These are phyloP conservation scores for Alternaria sp. DNA, from an alignment of 2,329 filamentous ascomycete genomes.

Conservation along the genomic window DNA sequence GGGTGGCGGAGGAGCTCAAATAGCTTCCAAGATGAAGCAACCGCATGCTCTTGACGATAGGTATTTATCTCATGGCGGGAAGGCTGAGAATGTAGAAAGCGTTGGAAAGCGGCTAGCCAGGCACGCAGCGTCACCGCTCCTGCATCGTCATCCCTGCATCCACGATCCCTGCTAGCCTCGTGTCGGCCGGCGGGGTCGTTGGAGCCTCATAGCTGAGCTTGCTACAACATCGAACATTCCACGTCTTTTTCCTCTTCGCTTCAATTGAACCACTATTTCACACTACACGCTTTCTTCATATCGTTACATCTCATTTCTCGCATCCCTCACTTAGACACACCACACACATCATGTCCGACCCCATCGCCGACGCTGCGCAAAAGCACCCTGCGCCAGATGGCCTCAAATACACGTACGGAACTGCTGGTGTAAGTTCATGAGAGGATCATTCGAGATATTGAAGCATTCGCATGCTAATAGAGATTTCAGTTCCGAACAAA, in stretches of 20 bases:
- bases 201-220: slow-evolving; percentile 7
- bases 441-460: neutral
- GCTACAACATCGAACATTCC: neutral
- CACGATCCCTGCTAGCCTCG: slow-evolving; percentile 21
- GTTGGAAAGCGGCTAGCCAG: slow-evolving; percentile 12
- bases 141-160: slow-evolving; percentile 21
- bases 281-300: neutral
- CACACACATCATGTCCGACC: slow-evolving; percentile 33
- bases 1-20: too few species aligned
- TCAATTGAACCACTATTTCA: neutral
- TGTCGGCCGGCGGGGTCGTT: slow-evolving; percentile 3
- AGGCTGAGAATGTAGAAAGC: too few species aligned
- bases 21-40: too few species aligned
- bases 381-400: slow-evolving; percentile 49
- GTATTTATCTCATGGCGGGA: too few species aligned
- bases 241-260: slow-evolving; percentile 6
- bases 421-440: slow-evolving; percentile 56
- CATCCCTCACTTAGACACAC: neutral
- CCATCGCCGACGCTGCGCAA: slow-evolving; percentile 38
- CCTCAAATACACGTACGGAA: slow-evolving; percentile 49
- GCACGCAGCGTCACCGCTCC: slow-evolving; percentile 26
- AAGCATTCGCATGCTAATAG: neutral
- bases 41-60: too few species aligned
- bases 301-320: neutral
- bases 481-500: slow-evolving; percentile 68